Base-by-base conservation (phyloP, 345 rosid genomes). In the Salix koriyanagi region DNA sequence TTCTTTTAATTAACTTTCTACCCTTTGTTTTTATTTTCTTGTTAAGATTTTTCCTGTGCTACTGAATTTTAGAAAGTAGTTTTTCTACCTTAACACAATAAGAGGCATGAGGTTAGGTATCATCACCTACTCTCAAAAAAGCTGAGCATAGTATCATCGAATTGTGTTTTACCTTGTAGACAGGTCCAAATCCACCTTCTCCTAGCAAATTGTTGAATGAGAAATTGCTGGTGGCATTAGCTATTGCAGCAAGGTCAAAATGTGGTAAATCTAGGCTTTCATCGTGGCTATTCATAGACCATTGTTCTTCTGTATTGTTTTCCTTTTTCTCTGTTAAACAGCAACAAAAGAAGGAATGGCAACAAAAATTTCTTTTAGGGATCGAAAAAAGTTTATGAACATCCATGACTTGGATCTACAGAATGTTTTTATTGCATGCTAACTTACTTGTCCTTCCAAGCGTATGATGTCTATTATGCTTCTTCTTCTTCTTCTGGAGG, bases 131-230 rank as follows among this genome's bases (percentile, higher is more conserved):
- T 19, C 23, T 21, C 25, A 6, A 21, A 54, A 8, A 54, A 54
- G 60, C 23, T 54, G 60, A 21, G 11, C 60, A 19, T 54, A 19
- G 60, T 54, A 54, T 21, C 60, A 54, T 54, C 12, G 9, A 7
- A 66, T 5, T 66, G 10, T 32, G 70, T 66, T 42, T 42, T 70
- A 70, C 73, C 73, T 70, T 70, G 60, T 71, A 71, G 42, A 71
- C 65, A 19, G 21, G 26, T 34, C 41, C 75, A 54, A 71, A 52
- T 23, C 62, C 58, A 4, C 75, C 46, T 34, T 71, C 2, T 16
- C 65, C 36, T 13, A 71, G 11, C 41, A 46, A 9, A 50, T 52
- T 54, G 10, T 2, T 7, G 30, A 18, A 21, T 10, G 65, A 50
- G 44, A 32, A 71, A 25, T 54, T 26, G 28, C 21, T 34, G 16